Conservation (phyloP, 208 protist genomes). For the Acanthamoeba culbertsoni region DNA sequence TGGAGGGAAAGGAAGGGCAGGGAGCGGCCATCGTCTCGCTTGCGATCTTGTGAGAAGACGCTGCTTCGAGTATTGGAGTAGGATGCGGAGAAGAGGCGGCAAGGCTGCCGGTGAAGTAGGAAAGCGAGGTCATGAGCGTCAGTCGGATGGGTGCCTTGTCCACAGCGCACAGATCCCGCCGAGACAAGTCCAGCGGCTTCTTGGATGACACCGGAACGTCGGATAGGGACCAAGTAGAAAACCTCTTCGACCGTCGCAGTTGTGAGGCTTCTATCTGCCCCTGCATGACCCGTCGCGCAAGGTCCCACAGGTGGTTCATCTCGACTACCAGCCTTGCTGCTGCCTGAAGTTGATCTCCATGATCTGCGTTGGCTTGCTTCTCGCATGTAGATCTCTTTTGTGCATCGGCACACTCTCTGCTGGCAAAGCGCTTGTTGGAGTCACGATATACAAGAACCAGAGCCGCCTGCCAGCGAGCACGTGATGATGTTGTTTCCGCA, state of each 20-base stretch:
- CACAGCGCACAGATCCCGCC: not conserved
- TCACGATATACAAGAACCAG: not conserved
- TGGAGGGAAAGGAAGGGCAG: not conserved
- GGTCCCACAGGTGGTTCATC: conserved; percentile 28
- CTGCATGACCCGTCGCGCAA: not conserved
- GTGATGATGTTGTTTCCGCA: not conserved
- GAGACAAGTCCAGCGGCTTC: not conserved
- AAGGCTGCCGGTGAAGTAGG: not conserved
- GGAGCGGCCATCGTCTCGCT: not conserved
- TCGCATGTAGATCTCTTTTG: not conserved
- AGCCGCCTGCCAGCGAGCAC: not conserved
- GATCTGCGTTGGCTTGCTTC: not conserved
- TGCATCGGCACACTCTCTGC: not conserved
- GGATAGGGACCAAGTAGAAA: not conserved
- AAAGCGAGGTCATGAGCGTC: not conserved
- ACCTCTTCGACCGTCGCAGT: not conserved
- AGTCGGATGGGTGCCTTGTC: not conserved
- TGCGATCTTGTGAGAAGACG: not conserved
- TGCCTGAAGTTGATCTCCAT: not conserved
- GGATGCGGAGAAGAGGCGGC: not conserved
- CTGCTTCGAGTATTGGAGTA: not conserved
- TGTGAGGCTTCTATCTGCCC: not conserved
- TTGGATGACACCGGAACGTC: not conserved
- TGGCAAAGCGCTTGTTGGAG: not conserved
- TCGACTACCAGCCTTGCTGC: not conserved